Base-by-base conservation (phyloP, 495 filamentous ascomycete genomes). In the Daldinia grandis region DNA sequence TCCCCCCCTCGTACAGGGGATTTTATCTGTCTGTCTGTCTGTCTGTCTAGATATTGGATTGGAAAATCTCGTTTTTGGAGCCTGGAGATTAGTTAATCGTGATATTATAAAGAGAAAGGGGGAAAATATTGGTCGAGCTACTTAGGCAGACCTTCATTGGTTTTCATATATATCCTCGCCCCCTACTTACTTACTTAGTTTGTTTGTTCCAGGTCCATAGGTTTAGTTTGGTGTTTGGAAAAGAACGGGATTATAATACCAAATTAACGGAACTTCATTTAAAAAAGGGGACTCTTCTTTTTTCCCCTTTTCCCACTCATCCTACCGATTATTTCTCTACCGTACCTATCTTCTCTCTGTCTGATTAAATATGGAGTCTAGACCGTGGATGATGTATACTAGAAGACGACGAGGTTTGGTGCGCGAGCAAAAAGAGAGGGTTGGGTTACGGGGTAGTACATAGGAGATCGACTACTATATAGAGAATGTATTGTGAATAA, bases 161-260 rank as follows among this genome's bases (percentile, higher is more conserved):
- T 47, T 47, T 47, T 24, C 17, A 47, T 12, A 47, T 47, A 47
- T 47, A 9, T 44, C 4, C 19, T 24, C 42, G 9, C 14, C 8
- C 5, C 42, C 19, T 10, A 47, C 2, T 47, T 44, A 44, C n/a
- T 5, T 44, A 17, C 3, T 19, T 17, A 42, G 38, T 17, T 8
- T 17, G n/a, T 4, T 14, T n/a, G 10, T 44, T 17, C 7, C 14
- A 17, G 5, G 12, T 5, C 9, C 27, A 15, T 24, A 42, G 33
- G 5, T 10, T 40, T 60, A 60, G 2, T 19, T 31, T 15, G 27
- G 40, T 21, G 58, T 33, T 47, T 49, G 28, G 40, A n/a, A 60
- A 47, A 17, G 25, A n/a, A n/a, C 24, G 12, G 49, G 7, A 53
- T 5, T 53, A 38, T 66, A 66, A 27, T 38, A n/a, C n/a, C n/a